A percentile compares a stretch with the other conserved stretches of the same genome.
Conservation (phyloP, 306 rosid species). For the Quercus bicolor region DNA sequence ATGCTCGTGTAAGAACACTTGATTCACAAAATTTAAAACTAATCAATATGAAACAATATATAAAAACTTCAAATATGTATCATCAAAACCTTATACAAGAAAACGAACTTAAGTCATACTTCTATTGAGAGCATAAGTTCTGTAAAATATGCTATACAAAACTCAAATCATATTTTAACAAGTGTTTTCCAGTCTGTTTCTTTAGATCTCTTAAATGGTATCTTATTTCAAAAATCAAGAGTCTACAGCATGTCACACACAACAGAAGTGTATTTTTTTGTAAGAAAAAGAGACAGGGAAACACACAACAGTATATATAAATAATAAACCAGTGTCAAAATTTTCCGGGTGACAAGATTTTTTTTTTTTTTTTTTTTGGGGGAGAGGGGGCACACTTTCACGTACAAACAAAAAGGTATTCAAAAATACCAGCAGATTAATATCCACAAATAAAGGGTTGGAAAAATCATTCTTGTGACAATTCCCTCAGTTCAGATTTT, state of each 20-base stretch:
- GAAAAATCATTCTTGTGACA: background rate
- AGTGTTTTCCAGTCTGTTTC: background rate
- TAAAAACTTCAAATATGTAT: background rate
- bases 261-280: background rate
- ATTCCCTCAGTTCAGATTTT: background rate
- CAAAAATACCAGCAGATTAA: background rate
- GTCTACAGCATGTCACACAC: background rate
- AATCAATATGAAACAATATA: background rate
- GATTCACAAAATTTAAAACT: background rate
- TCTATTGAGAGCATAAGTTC: background rate
- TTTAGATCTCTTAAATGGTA: too few relatives aligned
- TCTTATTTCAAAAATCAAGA: too few relatives aligned
- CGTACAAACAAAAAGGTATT: background rate
- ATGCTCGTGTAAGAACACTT: background rate
- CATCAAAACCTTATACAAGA: background rate
- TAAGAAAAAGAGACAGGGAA: too few relatives aligned
- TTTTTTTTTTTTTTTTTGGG: too few relatives aligned
- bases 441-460: background rate
- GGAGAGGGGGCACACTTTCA: background rate
- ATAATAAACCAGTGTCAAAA: background rate
- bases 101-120: background rate
- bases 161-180: background rate
- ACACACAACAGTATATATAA: background rate
- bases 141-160: background rate
- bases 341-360: background rate